Conservation (phyloP, 129 eudicot genomes). For the Ambrosia artemisiifolia region DNA sequence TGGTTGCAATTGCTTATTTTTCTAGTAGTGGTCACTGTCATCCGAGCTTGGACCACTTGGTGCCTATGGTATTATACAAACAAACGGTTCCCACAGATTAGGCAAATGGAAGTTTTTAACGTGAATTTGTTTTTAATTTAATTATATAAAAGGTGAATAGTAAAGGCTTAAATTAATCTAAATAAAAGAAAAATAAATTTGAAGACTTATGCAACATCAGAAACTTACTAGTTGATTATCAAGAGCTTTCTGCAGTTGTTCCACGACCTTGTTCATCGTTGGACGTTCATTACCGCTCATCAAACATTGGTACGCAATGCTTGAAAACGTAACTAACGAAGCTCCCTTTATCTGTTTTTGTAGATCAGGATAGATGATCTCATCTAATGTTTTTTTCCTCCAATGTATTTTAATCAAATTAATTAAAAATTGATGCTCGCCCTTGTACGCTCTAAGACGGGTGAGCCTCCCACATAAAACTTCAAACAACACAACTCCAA, state of each 20-base stretch:
- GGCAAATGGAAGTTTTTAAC: no score
- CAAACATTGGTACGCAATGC: no score
- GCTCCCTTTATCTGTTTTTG: no score
- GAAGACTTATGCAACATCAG: background rate
- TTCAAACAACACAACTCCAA: no score
- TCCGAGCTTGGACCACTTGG: background rate
- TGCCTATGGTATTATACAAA: background rate
- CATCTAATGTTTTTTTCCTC: background rate
- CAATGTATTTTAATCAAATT: background rate
- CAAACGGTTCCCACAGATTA: background rate
- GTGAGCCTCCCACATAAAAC: no score
- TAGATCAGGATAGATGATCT: background rate
- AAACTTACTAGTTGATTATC: background rate
- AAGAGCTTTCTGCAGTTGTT: slow-evolving; percentile 4
- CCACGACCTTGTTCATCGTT: background rate
- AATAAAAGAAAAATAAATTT: background rate
- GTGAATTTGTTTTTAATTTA: no score
- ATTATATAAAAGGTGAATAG: no score
- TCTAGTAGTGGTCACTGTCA: no score
- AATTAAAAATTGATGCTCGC: background rate
- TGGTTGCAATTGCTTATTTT: no score
- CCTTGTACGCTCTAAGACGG: background rate
- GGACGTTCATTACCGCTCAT: no score
- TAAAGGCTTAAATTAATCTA: background rate
- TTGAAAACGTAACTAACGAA: no score